These are phyloP conservation scores for Solanum chmielewskii DNA, from an alignment of 257 asterid species.

Conservation along the genomic window DNA sequence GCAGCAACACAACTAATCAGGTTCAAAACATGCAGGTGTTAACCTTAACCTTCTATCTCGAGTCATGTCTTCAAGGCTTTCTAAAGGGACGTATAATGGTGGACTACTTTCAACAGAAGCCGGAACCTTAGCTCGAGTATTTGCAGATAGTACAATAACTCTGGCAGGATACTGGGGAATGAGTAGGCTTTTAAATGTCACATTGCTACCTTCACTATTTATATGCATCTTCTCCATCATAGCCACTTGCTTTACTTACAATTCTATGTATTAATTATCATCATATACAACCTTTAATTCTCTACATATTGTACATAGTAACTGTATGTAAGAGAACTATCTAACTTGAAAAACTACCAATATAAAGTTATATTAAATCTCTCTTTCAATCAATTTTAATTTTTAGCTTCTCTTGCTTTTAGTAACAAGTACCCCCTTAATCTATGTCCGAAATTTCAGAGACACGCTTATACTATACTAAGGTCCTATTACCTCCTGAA, in stretches of 20 bases:
- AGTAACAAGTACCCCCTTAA: too few species aligned
- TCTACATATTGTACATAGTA: neutral
- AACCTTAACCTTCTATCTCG: slow-evolving; percentile 78
- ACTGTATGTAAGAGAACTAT: neutral
- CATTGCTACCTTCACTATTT: slow-evolving; percentile 69
- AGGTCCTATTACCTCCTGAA: too few species aligned
- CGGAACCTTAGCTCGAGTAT: slow-evolving; percentile 81
- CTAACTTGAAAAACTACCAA: neutral
- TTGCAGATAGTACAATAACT: slow-evolving; percentile 88
- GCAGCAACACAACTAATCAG: neutral
- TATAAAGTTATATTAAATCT: neutral
- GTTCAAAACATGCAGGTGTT: slow-evolving; percentile 31
- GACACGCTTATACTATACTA: too few species aligned
- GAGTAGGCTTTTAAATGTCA: slow-evolving; percentile 55
- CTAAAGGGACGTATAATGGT: slow-evolving; percentile 85
- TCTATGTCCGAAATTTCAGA: too few species aligned
- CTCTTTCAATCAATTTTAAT: neutral
- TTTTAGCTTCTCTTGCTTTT: neutral
- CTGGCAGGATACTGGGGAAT: slow-evolving; percentile 68
- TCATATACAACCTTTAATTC: neutral
- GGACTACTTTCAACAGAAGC: slow-evolving; percentile 92
- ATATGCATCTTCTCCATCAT: slow-evolving; percentile 65
- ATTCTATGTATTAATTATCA: slow-evolving; percentile 44
- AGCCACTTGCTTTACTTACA: slow-evolving; percentile 82
- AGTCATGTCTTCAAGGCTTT: slow-evolving; percentile 90